Evolutionary conservation across 805 yeast genomes (phyloP).

Genomic region (Barnettozyma pratensis): DNA sequence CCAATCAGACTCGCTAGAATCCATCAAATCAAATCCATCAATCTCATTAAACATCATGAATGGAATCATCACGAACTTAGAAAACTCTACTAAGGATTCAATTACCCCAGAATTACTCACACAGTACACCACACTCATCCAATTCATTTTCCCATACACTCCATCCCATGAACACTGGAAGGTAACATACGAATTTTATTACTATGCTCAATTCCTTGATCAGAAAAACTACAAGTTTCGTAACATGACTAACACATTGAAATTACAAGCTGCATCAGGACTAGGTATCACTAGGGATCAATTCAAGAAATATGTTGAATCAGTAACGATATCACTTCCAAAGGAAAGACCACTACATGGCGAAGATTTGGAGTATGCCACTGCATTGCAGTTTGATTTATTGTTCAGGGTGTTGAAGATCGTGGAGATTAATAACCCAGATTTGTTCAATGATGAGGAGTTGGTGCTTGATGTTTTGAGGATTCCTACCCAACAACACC

Average conservation of each 20-base stretch:
- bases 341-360: slow-evolving; percentile 9
- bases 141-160: slow-evolving; percentile 14
- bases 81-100: slow-evolving; percentile 1
- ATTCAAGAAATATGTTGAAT: slow-evolving; percentile 3
- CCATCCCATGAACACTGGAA: slow-evolving; percentile 17
- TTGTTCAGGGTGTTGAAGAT: slow-evolving; percentile 12
- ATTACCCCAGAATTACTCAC: not conserved
- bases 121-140: not conserved
- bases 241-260: slow-evolving; percentile 7
- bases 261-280: slow-evolving; percentile 18
- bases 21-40: slow-evolving; percentile 5
- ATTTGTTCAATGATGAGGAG: slow-evolving; percentile 10
- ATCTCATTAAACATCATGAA: slow-evolving; percentile 6
- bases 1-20: not conserved
- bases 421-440: slow-evolving; percentile 9
- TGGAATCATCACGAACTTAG: slow-evolving; percentile 4
- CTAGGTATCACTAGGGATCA: slow-evolving; percentile 9
- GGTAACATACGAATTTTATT: slow-evolving; percentile 10
- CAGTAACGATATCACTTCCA: not conserved
- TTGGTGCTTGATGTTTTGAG: slow-evolving; percentile 13
- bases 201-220: slow-evolving; percentile 10
- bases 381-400: slow-evolving; percentile 5
- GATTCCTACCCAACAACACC: slow-evolving; percentile 20
- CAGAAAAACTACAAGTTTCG: slow-evolving; percentile 5
- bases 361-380: not conserved